These are phyloP conservation scores for Podaxis sp. DNA, from an alignment of 768 basidiomycete genomes.

Conservation along the genomic window DNA sequence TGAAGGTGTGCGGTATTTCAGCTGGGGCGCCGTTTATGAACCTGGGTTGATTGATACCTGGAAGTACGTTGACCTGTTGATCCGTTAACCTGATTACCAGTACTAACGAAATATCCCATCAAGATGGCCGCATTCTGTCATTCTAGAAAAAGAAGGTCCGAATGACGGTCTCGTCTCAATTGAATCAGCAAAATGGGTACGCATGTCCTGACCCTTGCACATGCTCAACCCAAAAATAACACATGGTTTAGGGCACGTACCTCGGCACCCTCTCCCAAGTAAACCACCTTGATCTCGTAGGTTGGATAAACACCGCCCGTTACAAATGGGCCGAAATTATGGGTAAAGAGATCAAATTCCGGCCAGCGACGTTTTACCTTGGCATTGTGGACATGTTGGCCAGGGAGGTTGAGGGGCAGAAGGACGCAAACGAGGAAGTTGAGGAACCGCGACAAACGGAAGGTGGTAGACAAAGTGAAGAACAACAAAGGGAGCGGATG, in stretches of 20 bases:
- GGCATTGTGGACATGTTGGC: conserved; percentile 80
- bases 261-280: conserved; percentile 89
- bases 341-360: conserved; percentile 89
- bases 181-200: conserved; percentile 80
- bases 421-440: background rate
- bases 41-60: conserved; percentile 92
- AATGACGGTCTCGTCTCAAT: conserved; percentile 95
- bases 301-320: conserved; percentile 88
- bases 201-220: conserved; percentile 13
- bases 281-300: conserved; percentile 90
- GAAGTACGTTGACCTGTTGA: conserved; percentile 42
- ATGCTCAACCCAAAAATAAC: background rate
- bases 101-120: conserved; percentile 16
- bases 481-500: conserved; percentile 22
- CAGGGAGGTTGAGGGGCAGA: conserved; percentile 64
- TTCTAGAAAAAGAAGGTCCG: conserved; percentile 83
- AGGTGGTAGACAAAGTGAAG: background rate
- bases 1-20: conserved; percentile 81
- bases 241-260: conserved; percentile 73
- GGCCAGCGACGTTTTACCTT: conserved; percentile 88
- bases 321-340: conserved; percentile 89
- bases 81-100: background rate
- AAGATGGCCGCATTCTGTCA: conserved; percentile 75
- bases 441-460: background rate
- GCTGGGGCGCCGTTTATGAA: conserved; percentile 91